phyloP scores from a whole-genome alignment of 106 monocot species.

The Allium sativum region DNA sequence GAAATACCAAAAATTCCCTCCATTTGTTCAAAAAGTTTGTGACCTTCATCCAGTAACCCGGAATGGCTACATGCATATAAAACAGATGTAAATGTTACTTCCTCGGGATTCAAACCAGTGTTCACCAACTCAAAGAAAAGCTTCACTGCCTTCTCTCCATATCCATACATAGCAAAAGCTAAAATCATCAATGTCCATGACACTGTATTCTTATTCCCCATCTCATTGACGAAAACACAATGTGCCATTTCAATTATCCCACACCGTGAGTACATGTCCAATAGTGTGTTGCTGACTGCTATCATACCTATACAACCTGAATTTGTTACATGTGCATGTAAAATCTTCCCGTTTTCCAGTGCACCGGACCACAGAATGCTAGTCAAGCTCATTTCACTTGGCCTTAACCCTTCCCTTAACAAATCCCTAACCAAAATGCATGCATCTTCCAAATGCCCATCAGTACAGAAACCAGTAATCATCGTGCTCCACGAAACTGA shows the following conservation, averaged over 20 bases:
- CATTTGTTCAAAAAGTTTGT: conserved; percentile 37
- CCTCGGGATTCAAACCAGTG: conserved; percentile 35
- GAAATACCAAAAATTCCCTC: conserved; percentile 21
- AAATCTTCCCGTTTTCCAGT: conserved; percentile 30
- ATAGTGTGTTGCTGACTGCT: conserved; percentile 41
- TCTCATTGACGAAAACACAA: conserved; percentile 26
- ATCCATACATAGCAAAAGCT: conserved; percentile 51
- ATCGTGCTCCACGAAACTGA: conserved; percentile 64
- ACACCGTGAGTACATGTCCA: conserved; percentile 57
- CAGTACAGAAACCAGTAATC: conserved; percentile 40
- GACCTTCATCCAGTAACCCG: conserved; percentile 37
- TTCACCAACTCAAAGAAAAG: conserved; percentile 41
- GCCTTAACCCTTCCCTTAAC: conserved; percentile 20
- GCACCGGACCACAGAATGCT: conserved; percentile 44
- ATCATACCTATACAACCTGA: conserved; percentile 11
- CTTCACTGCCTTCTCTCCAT: conserved; percentile 36
- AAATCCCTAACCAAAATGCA: conserved; percentile 34
- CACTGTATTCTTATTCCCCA: conserved; percentile 31
- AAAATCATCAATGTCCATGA: conserved; percentile 64
- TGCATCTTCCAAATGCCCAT: conserved; percentile 26
- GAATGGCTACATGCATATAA: conserved; percentile 71
- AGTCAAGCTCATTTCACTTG: conserved; percentile 50
- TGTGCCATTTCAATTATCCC: conserved; percentile 37
- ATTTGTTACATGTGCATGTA: conserved; percentile 35
- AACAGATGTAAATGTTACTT: conserved; percentile 41